Base-by-base conservation (phyloP, 495 filamentous ascomycete species). In the Hypoxylon perforatum region DNA sequence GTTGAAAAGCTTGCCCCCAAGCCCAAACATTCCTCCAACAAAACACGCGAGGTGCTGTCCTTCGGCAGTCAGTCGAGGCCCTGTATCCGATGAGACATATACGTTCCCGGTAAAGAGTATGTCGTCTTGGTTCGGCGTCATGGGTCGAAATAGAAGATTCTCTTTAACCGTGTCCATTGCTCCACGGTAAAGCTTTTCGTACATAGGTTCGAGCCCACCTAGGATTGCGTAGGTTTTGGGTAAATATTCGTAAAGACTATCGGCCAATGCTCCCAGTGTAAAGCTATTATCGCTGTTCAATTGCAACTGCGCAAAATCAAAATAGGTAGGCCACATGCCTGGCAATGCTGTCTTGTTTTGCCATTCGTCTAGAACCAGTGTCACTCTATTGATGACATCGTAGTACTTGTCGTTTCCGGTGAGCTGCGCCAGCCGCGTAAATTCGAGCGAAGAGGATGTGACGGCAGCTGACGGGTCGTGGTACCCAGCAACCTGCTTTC, bases 231-330 rank as follows among this genome's bases (percentile, higher is more conserved):
- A 75, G 28, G 77, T 78, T 73, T 81, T 94, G 5, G 91, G 88
- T 33, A 94, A 72, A 70, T 94, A 94, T 73, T 94, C 91, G 73
- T 96, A 96, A 8, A 88, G 85, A 8, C 91, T 94, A 74, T 97
- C 93, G 3, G 90, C 85, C 70, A 86, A 77, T 10, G 86, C 90
- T 39, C 91, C 93, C 18, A 96, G 76, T 0, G 87, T 88, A 66
- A 88, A 97, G 17, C 65, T 58, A 17, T 23, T 76, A 19, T 78
- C 80, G 17, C 48, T 30, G 21, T 70, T 53, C 30, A 69, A 49
- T 48, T 77, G 65, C 41, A 67, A 49, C 22, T 77, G 67, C 14
- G 50, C 42, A 23, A 77, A 71, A 76, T 96, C 91, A n/a, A 96
- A 72, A 38, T 77, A 81, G 10, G 83, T 74, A 8, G 93, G 93